Evolutionary conservation across 768 basidiomycete species (phyloP), one percentile per base, ranked within the genome.

Genomic region (Tylopilus intermedius): DNA sequence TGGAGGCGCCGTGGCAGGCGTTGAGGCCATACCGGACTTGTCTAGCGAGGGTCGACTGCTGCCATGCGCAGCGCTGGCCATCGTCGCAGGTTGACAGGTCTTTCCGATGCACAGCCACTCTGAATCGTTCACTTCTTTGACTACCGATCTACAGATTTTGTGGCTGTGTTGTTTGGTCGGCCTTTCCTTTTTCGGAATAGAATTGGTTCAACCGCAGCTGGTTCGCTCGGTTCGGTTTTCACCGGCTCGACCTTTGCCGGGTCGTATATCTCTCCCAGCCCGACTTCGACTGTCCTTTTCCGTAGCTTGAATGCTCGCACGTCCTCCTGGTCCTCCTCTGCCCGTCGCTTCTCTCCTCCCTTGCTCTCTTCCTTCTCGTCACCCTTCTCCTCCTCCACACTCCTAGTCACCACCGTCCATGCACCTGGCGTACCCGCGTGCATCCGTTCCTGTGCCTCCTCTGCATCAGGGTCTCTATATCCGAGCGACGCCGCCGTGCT

Each of bases 401-500:
- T 54, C 44, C 33, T 44, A 0, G 72, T 69, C 14, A 93, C 79
- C 24, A 84, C 72, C 58, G 89, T 73, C 92, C 92, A 95, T 43
- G 83, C 79, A 10, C 93, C 90, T 0, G 79, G 86, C 4, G 83
- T 71, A 11, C 90, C 92, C 62, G 89, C 81, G 13, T 73, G 79
- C 45, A 75, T 77, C 22, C 80, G 76, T 41, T 79, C 73, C 49
- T 83, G 80, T 2, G 77, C 73, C 62, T 86, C 85, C 53, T 88
- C 88, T 8, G 75, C 83, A 55, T 91, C 89, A 2, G 86, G 86
- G 62, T 95, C 94, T 9, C 62, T 74, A 61, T 81, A 86, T 1
- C 94, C 94, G 1, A 98, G 77, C 1, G 85, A 88, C 45, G 80
- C 85, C 0, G 95, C 86, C 0, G 92, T 93, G 10, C 90, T 83